Percentiles rank a stretch among this genome's conserved stretches.
Evolutionary conservation across 306 rosid genomes (phyloP).

Genomic region (Trifolium subterraneum): DNA sequence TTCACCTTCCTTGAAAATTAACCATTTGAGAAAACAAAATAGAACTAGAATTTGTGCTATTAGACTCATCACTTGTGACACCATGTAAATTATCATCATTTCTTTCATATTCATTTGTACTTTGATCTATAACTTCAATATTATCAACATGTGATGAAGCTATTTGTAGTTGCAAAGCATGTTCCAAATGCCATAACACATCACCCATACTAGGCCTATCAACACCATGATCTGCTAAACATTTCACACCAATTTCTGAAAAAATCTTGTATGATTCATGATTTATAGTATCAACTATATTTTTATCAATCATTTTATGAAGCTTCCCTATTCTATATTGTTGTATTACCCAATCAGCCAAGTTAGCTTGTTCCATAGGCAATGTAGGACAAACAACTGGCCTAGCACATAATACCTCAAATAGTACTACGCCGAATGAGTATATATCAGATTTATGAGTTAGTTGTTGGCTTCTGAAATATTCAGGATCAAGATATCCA

Average conservation of each 20-base stretch:
- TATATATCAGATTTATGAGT: slow-evolving; percentile 86
- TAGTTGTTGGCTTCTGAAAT: slow-evolving; percentile 71
- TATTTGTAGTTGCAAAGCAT: slow-evolving; percentile 69
- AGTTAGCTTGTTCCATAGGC: slow-evolving; percentile 66
- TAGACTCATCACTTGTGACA: slow-evolving; percentile 40
- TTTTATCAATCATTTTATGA: slow-evolving; percentile 57
- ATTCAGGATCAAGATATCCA: slow-evolving; percentile 91
- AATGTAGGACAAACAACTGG: slow-evolving; percentile 56
- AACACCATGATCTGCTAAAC: slow-evolving; percentile 65
- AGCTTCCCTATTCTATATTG: slow-evolving; percentile 54
- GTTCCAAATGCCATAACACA: slow-evolving; percentile 88
- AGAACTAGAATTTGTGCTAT: slow-evolving; percentile 30
- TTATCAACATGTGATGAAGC: slow-evolving; percentile 44
- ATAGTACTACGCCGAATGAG: slow-evolving; percentile 86
- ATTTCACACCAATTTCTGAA: slow-evolving; percentile 65
- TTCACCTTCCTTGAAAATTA: slow-evolving; percentile 56
- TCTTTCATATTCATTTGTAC: slow-evolving; percentile 3
- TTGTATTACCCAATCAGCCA: slow-evolving; percentile 78
- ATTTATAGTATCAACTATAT: slow-evolving; percentile 41
- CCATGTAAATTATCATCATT: slow-evolving; percentile 27
- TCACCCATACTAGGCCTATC: slow-evolving; percentile 87
- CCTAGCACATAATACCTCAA: slow-evolving; percentile 76
- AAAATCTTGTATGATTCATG: slow-evolving; percentile 56
- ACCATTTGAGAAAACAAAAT: slow-evolving; percentile 52
- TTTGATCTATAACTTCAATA: slow-evolving; percentile 41